Conservation (phyloP, 257 asterid species). For the Fraxinus excelsior region DNA sequence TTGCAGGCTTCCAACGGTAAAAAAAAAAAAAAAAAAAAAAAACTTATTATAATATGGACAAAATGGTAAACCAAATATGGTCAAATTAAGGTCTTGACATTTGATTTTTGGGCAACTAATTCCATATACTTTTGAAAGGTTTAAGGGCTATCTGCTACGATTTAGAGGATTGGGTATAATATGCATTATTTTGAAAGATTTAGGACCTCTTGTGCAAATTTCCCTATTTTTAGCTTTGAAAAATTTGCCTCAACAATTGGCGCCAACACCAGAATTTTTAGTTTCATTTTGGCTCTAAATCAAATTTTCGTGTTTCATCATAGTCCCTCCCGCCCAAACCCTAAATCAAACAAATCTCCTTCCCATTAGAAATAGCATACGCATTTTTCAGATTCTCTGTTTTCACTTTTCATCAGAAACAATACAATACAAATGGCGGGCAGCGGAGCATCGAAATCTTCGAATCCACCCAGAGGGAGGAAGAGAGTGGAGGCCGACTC, state of each 20-base stretch:
- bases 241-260: background rate
- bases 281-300: background rate
- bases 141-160: too few species aligned
- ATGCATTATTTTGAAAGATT: too few species aligned
- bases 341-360: background rate
- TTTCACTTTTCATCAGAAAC: background rate
- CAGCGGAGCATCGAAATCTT: constrained; percentile 35
- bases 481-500: constrained; percentile 75
- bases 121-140: too few species aligned
- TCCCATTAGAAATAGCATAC: background rate
- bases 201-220: too few species aligned
- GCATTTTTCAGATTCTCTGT: background rate
- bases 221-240: too few species aligned
- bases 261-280: background rate
- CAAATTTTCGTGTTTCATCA: background rate
- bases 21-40: too few species aligned
- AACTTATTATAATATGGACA: too few species aligned
- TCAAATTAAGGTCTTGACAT: too few species aligned
- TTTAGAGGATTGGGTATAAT: too few species aligned
- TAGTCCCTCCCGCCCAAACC: background rate
- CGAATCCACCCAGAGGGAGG: constrained; percentile 48
- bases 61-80: too few species aligned
- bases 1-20: too few species aligned
- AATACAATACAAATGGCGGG: constrained; percentile 46
- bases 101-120: too few species aligned